Percentiles rank a stretch among this genome's conserved stretches.
phyloP scores from a whole-genome alignment of 192 early-diverging fungal species.

The Coemansia sp. region DNA sequence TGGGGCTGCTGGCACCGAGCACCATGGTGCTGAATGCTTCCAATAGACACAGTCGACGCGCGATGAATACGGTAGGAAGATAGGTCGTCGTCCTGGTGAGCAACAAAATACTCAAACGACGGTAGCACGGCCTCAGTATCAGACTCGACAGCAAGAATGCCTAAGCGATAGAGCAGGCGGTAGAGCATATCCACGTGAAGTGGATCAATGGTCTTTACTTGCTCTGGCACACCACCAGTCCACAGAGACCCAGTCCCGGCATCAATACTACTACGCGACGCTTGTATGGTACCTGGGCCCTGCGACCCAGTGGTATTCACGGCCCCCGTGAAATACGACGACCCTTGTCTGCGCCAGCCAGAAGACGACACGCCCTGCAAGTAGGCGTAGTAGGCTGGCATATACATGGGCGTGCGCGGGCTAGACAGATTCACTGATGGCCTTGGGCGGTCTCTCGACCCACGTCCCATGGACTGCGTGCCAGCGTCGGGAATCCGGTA shows the following conservation, averaged over 20 bases:
- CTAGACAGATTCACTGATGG: not conserved
- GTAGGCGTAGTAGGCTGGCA: slow-evolving; percentile 33
- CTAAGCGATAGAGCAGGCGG: slow-evolving; percentile 44
- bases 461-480: not conserved
- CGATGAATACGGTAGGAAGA: slow-evolving; percentile 38
- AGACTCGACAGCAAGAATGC: slow-evolving; percentile 47
- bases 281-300: slow-evolving; percentile 13
- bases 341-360: slow-evolving; percentile 44
- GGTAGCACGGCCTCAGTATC: slow-evolving; percentile 30
- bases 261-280: slow-evolving; percentile 42
- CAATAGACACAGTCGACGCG: slow-evolving; percentile 39
- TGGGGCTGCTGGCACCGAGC: not conserved
- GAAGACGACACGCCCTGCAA: slow-evolving; percentile 18
- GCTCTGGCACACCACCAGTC: not conserved
- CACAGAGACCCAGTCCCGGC: slow-evolving; percentile 1
- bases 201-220: slow-evolving; percentile 12
- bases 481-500: slow-evolving; percentile 13
- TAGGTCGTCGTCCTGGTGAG: slow-evolving; percentile 28
- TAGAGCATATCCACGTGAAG: slow-evolving; percentile 43
- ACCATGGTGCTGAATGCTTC: not conserved
- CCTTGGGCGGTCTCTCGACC: slow-evolving; percentile 19
- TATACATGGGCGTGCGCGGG: slow-evolving; percentile 30
- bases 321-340: slow-evolving; percentile 29
- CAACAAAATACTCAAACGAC: slow-evolving; percentile 49
- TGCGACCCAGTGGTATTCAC: slow-evolving; percentile 24